Conservation (phyloP, 176 grass and related monocot species). For the Alloteropsis semialata region DNA sequence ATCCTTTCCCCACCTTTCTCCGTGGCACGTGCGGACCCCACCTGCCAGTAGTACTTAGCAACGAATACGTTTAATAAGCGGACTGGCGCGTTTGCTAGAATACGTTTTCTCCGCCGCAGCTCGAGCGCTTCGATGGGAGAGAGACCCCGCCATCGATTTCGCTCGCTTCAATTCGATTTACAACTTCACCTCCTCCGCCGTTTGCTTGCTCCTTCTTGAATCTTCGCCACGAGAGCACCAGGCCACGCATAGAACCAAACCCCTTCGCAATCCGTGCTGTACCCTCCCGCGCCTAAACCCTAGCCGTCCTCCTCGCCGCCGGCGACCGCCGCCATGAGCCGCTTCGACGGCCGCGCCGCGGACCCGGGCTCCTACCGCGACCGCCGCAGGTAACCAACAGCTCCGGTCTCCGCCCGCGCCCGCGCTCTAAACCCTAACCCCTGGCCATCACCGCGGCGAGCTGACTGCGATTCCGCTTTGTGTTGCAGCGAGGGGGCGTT, state of each 20-base stretch:
- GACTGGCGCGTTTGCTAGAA: background rate
- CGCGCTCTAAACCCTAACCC: conserved; percentile 15
- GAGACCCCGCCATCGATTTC: background rate
- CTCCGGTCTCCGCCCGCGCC: background rate
- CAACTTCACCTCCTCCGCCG: background rate
- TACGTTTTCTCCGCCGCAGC: background rate
- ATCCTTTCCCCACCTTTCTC: background rate
- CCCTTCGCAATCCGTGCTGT: background rate
- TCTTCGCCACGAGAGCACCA: background rate
- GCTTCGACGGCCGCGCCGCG: conserved; percentile 75
- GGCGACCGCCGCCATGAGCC: conserved; percentile 62
- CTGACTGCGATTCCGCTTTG: background rate
- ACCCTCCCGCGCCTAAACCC: conserved; percentile 7
- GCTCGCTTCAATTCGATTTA: conserved; percentile 3
- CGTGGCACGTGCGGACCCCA: background rate
- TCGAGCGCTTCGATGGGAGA: background rate
- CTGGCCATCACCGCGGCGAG: background rate
- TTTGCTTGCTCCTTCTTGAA: conserved; percentile 14
- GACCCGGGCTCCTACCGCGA: conserved; percentile 87
- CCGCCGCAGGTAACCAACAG: conserved; percentile 56
- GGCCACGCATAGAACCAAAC: background rate
- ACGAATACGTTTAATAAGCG: background rate
- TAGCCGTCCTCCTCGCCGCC: conserved; percentile 12
- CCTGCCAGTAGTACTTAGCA: background rate
- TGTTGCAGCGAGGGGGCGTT: conserved; percentile 63